A percentile compares a stretch with the other conserved stretches of the same genome.
Evolutionary conservation across 257 asterid species (phyloP).

Genomic region (Solanum chmielewskii): DNA sequence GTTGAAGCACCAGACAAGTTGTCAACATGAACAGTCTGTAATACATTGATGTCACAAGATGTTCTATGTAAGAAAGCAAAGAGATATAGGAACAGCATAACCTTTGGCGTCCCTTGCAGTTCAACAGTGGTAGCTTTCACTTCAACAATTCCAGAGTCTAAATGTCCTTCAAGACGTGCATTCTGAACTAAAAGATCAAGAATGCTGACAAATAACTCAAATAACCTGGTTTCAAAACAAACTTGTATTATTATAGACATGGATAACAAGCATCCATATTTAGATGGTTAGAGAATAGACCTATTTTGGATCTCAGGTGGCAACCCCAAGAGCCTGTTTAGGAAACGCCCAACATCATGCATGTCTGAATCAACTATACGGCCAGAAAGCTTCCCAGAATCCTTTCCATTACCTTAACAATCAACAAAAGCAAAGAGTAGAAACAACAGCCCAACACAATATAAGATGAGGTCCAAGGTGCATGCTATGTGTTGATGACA

Average conservation of each 20-base stretch:
- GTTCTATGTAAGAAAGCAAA: not conserved
- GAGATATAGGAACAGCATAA: slow-evolving; percentile 18
- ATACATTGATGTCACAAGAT: slow-evolving; percentile 7
- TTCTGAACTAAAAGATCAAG: slow-evolving; percentile 61
- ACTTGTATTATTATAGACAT: not conserved
- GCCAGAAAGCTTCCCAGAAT: slow-evolving; percentile 62
- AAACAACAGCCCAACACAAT: not conserved
- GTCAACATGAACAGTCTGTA: slow-evolving; percentile 93
- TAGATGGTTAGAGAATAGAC: slow-evolving; percentile 22
- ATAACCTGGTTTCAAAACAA: slow-evolving; percentile 54
- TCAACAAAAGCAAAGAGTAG: not conserved
- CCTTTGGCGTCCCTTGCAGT: slow-evolving; percentile 82
- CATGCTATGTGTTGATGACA: not conserved
- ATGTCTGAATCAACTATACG: slow-evolving; percentile 87
- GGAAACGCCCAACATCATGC: slow-evolving; percentile 97
- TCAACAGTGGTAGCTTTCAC: slow-evolving; percentile 68
- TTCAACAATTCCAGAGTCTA: slow-evolving; percentile 94
- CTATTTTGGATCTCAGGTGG: slow-evolving; percentile 93
- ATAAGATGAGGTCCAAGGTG: not conserved
- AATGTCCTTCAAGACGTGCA: slow-evolving; percentile 83
- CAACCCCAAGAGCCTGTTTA: slow-evolving; percentile 88
- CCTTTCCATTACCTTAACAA: slow-evolving; percentile 66
- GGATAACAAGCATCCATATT: not conserved
- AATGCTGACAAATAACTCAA: slow-evolving; percentile 84
- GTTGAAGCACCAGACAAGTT: slow-evolving; percentile 91